Evolutionary conservation across 345 rosid genomes (phyloP), one percentile per base, ranked within the genome.

Genomic region (Cardamine occulta): DNA sequence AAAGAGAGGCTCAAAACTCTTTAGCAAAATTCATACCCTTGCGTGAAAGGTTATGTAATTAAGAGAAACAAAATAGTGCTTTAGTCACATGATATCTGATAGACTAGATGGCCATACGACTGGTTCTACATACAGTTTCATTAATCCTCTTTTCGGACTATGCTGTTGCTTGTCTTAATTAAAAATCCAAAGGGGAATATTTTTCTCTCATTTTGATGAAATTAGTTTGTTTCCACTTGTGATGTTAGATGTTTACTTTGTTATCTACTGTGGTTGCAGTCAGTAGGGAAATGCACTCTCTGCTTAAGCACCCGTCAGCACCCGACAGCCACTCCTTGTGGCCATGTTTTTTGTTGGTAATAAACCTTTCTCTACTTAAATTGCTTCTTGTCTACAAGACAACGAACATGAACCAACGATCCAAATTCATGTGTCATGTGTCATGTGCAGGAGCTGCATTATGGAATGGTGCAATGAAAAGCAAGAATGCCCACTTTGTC

Each of bases 381-480:
- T 40, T 61, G 6, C 28, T 44, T 51, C 19, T 37, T 26, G 28
- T 26, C 8, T 69, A 31, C 23, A 21, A 21, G 23, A 21, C 23
- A 21, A 21, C 23, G 23, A 21, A 21, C 32, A 32, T 13, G 49
- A 76, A 65, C 48, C 35, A 15, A 52, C 12, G 29, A 68, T 67
- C 24, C 21, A 53, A 68, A 63, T 3, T 42, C 26, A 29, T 9
- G 18, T 14, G 45, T 49, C 34, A 62, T 60, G 2, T 56, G 11
- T 72, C 39, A 61, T 62, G 54, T 65, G 74, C 66, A 92, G 99
- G 99, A 90, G 76, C 80, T 95, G 99, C 85, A 90, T 95, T 37
- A 92, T 90, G 91, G 97, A 92, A 66, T 92, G 99, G 97, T 92
- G 99, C 84, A 92, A 95, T 18, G 99, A 95, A 77, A 95, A 92